Conservation (phyloP, 2,329 filamentous ascomycete species). For the Huntiella decipiens region DNA sequence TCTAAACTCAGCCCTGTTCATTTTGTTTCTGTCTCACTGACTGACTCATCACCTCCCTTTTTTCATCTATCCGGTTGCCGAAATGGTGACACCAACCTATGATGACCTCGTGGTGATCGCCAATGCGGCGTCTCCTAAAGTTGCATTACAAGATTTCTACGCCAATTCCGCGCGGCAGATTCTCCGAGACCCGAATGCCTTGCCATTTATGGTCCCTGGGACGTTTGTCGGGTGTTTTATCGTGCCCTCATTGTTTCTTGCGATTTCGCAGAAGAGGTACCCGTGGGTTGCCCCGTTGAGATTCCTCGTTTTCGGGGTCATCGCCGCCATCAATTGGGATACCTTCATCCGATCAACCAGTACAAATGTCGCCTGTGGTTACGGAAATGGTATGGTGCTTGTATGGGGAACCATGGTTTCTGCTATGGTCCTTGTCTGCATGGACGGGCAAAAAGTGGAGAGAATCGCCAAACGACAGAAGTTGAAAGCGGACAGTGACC, state of each 20-base stretch:
- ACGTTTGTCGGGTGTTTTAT: constrained; percentile 27
- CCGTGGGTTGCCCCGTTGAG: constrained; percentile 22
- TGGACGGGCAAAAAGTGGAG: constrained; percentile 35
- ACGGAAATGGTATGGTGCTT: constrained; percentile 29
- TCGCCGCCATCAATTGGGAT: constrained; percentile 26
- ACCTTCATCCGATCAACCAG: constrained; percentile 26
- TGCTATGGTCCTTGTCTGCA: constrained; percentile 32
- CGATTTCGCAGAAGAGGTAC: constrained; percentile 31
- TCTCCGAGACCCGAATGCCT: constrained; percentile 21
- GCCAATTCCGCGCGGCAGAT: constrained; percentile 20
- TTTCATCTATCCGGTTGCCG: background rate
- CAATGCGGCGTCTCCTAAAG: constrained; percentile 7
- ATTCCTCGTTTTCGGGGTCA: constrained; percentile 29
- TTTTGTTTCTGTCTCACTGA: background rate
- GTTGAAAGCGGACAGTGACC: constrained; percentile 10
- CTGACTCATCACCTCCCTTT: background rate
- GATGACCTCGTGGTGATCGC: constrained; percentile 4
- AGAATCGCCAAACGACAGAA: constrained; percentile 24
- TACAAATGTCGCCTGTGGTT: constrained; percentile 30
- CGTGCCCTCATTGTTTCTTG: constrained; percentile 34
- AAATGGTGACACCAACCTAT: constrained; percentile 1
- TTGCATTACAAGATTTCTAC: constrained; percentile 17
- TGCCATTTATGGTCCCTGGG: constrained; percentile 34
- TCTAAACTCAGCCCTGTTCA: background rate
- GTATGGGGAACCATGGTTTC: constrained; percentile 32